phyloP scores from a whole-genome alignment of 208 protist species.

The Wallacemonas sp. region DNA sequence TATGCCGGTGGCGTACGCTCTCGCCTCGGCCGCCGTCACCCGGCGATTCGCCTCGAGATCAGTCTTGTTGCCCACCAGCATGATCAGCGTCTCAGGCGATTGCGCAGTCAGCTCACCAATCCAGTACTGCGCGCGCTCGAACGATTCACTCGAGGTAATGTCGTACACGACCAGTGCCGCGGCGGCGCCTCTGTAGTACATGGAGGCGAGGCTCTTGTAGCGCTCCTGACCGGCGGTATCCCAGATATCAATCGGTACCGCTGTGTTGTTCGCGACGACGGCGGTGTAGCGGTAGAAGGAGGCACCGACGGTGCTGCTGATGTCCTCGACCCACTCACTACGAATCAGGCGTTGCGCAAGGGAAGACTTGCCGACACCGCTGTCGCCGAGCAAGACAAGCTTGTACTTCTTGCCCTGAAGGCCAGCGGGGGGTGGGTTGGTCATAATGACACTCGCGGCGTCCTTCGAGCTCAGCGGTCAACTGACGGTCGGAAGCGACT shows the following conservation, averaged over 20 bases:
- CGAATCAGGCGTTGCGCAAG: slow-evolving; percentile 83
- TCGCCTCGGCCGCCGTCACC: slow-evolving; percentile 56
- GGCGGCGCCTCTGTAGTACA: slow-evolving; percentile 92
- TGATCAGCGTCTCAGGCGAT: slow-evolving; percentile 89
- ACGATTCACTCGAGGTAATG: slow-evolving; percentile 93
- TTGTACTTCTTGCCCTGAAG: slow-evolving; percentile 66
- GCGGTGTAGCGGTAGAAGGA: slow-evolving; percentile 83
- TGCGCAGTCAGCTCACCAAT: slow-evolving; percentile 93
- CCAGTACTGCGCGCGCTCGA: slow-evolving; percentile 95
- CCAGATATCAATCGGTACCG: slow-evolving; percentile 88
- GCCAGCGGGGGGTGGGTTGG: not conserved
- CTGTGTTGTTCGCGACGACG: slow-evolving; percentile 39
- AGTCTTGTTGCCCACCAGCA: slow-evolving; percentile 95
- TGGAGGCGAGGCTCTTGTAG: slow-evolving; percentile 87
- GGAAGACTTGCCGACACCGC: slow-evolving; percentile 90
- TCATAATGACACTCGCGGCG: too few relatives aligned
- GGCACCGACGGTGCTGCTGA: slow-evolving; percentile 81
- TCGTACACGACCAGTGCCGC: slow-evolving; percentile 96
- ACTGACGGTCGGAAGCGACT: too few relatives aligned
- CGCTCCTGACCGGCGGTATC: slow-evolving; percentile 91
- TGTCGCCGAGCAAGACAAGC: slow-evolving; percentile 85
- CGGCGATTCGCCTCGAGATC: slow-evolving; percentile 78
- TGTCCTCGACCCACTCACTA: slow-evolving; percentile 66
- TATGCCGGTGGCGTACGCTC: slow-evolving; percentile 42
- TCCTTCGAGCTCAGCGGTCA: too few relatives aligned